Evolutionary conservation across 2,329 filamentous ascomycete species (phyloP), one percentile per base, ranked within the genome.

Genomic region (Hymenoscyphus fructigenus): DNA sequence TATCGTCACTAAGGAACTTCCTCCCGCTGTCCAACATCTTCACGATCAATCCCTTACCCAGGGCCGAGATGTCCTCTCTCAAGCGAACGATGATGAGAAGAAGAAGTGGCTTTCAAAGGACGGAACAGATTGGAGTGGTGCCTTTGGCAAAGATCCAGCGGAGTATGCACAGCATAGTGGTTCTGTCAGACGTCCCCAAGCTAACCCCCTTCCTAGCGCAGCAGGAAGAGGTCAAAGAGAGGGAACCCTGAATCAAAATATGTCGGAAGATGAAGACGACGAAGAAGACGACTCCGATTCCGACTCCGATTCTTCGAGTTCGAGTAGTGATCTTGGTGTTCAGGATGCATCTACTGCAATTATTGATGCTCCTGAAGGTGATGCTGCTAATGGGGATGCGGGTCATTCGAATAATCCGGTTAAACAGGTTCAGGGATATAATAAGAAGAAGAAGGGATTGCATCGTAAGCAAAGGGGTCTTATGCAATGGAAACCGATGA

Each of bases 401-500:
- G 67, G 63, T 14, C 68, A 71, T 32, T 57, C 65, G 71, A 83
- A 80, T 72, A 86, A 86, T 68, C 86, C 85, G 0, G 77, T 86
- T 66, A 81, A 81, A 69, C 80, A 83, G 69, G 82, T 84, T 74
- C 88, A 88, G 75, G 84, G 89, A 26, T 87, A 90, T 75, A 88
- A 87, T 71, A 82, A 82, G 64, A 84, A 87, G 67, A 92, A 89
- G 74, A 87, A 90, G 68, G 88, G 91, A 57, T 83, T 97, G 75
- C 90, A 93, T 76, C 86, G 93, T 0, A 92, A 93, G 79, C 93
- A 97, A 71, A 84, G 93, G 12, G 94, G 94, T 0, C 73, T 97
- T 75, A 96, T 97, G 92, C 94, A 98, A 77, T 98, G 93, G 93
- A 91, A 88, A 74, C 93, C 94, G 0, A 91, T 93, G 75, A 84